A percentile compares a stretch with the other conserved stretches of the same genome.
phyloP scores from a whole-genome alignment of 257 asterid species.

The Solanum arcanum region DNA sequence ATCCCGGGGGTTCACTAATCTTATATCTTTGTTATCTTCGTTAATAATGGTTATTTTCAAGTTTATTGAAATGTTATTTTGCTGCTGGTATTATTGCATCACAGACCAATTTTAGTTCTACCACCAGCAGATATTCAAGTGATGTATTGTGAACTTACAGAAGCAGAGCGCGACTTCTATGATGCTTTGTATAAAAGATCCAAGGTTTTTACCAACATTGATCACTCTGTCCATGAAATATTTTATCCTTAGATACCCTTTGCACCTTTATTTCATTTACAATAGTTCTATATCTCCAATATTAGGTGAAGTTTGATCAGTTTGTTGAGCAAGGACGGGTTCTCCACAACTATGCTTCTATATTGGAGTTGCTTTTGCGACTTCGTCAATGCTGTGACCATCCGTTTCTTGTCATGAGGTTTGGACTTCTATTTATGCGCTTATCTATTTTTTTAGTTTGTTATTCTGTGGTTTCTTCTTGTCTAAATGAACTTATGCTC shows the following conservation, averaged over 20 bases:
- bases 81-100: not conserved
- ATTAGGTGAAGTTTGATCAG: slow-evolving; percentile 80
- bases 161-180: slow-evolving; percentile 80
- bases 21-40: not conserved
- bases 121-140: slow-evolving; percentile 92
- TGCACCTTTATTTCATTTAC: not conserved
- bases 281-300: not conserved
- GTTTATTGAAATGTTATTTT: not conserved
- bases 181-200: slow-evolving; percentile 89
- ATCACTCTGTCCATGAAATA: not conserved
- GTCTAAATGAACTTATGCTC: not conserved
- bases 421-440: not conserved
- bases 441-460: not conserved
- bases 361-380: slow-evolving; percentile 87
- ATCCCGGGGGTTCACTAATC: not conserved
- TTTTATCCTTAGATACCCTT: not conserved
- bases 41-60: slow-evolving; percentile 2
- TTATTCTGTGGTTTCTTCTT: not conserved
- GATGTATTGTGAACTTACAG: slow-evolving; percentile 70
- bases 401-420: slow-evolving; percentile 98
- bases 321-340: slow-evolving; percentile 98
- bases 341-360: slow-evolving; percentile 96
- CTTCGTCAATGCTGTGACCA: slow-evolving; percentile 99
- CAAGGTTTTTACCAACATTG: slow-evolving; percentile 39
- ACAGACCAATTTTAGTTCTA: slow-evolving; percentile 88